Base-by-base conservation (phyloP, 176 grass and related monocot genomes). In the Ampelocalamus luodianensis region DNA sequence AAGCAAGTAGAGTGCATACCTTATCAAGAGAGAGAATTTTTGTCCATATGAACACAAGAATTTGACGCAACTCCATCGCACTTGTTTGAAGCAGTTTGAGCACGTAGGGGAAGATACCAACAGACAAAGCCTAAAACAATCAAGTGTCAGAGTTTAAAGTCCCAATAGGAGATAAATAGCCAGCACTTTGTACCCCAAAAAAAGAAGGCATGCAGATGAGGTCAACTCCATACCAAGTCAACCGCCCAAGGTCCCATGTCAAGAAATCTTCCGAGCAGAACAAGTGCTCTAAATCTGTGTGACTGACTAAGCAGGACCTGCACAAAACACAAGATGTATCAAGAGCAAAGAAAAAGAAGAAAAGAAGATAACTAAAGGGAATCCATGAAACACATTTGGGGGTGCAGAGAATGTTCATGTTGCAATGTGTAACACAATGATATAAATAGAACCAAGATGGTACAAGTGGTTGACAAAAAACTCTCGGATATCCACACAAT, bases 161-260 rank as follows among this genome's bases (percentile, higher is more conserved):
- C 5, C 53, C 24, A 14, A 58, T 26, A 70, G 48, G 75, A 83
- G 32, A 23, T 74, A 62, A 71, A 70, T 6, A 69, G 76, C 37
- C 64, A 74, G 3, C n/a, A 48, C 45, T 61, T 61, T 48, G 24
- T 77, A 74, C 18, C 17, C 40, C n/a, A 80, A 26, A 32, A 62
- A 71, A 81, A 22, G 54, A 63, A 45, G 20, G 24, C 67, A 61
- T 18, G 45, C 32, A 85, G 63, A 82, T 80, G 55, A 85, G 38
- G 27, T 66, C 66, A 78, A 15, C 16, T 70, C 62, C 88, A 81
- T 86, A 96, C 96, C 96, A 93, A 84, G 92, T 99, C 93, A 69
- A 99, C 96, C 34, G 96, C 96, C 96, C 96, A 99, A 68, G 96
- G 88, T 76, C 96, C 96, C 96, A 99, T 99, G 82, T 99, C 96